These are phyloP conservation scores for Metarhizium anisopliae DNA, from an alignment of 2,329 filamentous ascomycete species.

Conservation along the genomic window DNA sequence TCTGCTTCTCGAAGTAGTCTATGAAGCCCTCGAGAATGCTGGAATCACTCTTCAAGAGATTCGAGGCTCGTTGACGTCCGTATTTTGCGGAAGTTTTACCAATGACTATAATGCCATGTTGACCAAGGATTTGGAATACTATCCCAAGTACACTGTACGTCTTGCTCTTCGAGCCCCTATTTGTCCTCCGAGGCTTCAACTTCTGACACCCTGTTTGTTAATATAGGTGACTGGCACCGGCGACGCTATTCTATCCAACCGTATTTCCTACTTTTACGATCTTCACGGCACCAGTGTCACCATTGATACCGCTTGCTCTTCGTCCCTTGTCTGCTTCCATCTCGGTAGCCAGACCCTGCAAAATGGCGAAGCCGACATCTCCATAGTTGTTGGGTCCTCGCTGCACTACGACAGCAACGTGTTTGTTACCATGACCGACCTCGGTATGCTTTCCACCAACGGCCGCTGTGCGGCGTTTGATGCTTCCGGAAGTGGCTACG, in stretches of 20 bases:
- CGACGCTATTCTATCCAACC: slow-evolving; percentile 10
- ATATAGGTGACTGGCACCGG: slow-evolving; percentile 21
- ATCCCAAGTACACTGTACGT: neutral
- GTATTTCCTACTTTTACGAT: slow-evolving; percentile 18
- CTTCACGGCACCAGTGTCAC: slow-evolving; percentile 18
- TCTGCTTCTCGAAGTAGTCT: neutral
- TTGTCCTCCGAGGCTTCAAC: neutral
- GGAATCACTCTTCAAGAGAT: neutral
- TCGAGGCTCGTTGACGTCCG: neutral
- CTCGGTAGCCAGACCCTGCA: slow-evolving; percentile 9
- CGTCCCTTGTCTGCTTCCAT: slow-evolving; percentile 23
- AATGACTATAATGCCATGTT: slow-evolving; percentile 17
- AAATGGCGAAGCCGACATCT: slow-evolving; percentile 1
- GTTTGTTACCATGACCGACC: slow-evolving; percentile 1
- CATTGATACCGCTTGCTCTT: slow-evolving; percentile 29
- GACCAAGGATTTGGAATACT: neutral
- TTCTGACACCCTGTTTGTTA: neutral
- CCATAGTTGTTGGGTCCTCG: slow-evolving; percentile 9
- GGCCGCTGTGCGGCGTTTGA: slow-evolving; percentile 24
- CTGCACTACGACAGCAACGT: slow-evolving; percentile 1
- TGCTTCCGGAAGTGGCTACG: slow-evolving; percentile 32
- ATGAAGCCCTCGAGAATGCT: neutral
- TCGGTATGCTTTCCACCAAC: slow-evolving; percentile 6
- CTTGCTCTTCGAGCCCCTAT: neutral
- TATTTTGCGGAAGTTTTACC: slow-evolving; percentile 16